Evolutionary conservation across 1,284 basidiomycete species (phyloP).

Genomic region (Trichosporon inkin): DNA sequence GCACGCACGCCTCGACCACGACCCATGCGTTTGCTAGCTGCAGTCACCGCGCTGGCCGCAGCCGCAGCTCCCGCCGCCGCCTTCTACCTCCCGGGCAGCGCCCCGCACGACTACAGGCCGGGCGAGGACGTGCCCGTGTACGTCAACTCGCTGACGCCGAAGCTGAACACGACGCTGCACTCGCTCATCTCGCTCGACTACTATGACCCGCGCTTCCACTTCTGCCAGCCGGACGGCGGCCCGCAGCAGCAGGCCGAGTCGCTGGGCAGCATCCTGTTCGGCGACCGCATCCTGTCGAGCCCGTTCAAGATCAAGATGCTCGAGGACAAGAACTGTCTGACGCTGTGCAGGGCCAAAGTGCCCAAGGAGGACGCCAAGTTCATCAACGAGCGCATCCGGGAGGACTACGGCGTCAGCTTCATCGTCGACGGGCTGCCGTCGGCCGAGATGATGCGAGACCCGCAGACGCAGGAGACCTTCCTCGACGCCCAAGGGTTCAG

Average conservation of each 20-base stretch:
- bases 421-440: slow-evolving; percentile 91
- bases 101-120: slow-evolving; percentile 68
- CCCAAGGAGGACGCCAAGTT: slow-evolving; percentile 75
- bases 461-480: slow-evolving; percentile 72
- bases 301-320: slow-evolving; percentile 62
- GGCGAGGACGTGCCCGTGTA: slow-evolving; percentile 70
- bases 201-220: slow-evolving; percentile 61
- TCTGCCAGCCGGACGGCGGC: slow-evolving; percentile 76
- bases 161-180: slow-evolving; percentile 73
- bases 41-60: slow-evolving; percentile 16
- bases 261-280: slow-evolving; percentile 88
- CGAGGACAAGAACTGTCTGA: slow-evolving; percentile 61
- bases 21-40: slow-evolving; percentile 9
- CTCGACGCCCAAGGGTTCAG: slow-evolving; percentile 68
- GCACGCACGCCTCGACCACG: background rate
- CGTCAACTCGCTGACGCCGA: slow-evolving; percentile 80
- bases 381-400: slow-evolving; percentile 80
- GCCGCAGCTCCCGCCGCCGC: slow-evolving; percentile 47
- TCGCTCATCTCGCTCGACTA: slow-evolving; percentile 43
- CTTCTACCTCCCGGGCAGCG: slow-evolving; percentile 69
- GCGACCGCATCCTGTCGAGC: slow-evolving; percentile 90
- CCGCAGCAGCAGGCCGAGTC: slow-evolving; percentile 77
- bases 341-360: slow-evolving; percentile 66
- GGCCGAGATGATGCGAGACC: slow-evolving; percentile 81
- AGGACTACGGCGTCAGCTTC: slow-evolving; percentile 94